A percentile compares a stretch with the other conserved stretches of the same genome.
These are phyloP conservation scores for Jamesozyma lodderae DNA, from an alignment of 805 yeast genomes.

Conservation along the genomic window DNA sequence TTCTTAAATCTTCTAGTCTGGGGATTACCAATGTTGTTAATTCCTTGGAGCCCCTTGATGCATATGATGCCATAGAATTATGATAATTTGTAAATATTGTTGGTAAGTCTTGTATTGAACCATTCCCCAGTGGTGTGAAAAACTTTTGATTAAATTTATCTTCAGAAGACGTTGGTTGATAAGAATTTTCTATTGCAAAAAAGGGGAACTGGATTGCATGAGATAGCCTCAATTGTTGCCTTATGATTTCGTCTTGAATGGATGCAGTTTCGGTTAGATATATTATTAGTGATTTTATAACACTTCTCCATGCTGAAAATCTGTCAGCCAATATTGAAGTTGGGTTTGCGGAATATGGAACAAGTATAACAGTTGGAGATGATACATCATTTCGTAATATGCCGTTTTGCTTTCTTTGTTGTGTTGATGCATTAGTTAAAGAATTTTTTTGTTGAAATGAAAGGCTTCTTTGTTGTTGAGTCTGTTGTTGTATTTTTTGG, in stretches of 20 bases:
- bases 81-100: slow-evolving; percentile 57
- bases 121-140: slow-evolving; percentile 68
- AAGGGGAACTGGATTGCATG: slow-evolving; percentile 53
- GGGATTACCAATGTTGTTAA: slow-evolving; percentile 53
- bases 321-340: slow-evolving; percentile 78
- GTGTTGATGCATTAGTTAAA: background rate
- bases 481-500: no score
- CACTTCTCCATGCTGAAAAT: slow-evolving; percentile 76
- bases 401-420: slow-evolving; percentile 1
- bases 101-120: slow-evolving; percentile 78
- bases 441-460: slow-evolving; percentile 5
- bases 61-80: slow-evolving; percentile 47
- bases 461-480: slow-evolving; percentile 1
- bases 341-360: slow-evolving; percentile 62
- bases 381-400: slow-evolving; percentile 36
- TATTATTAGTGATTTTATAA: slow-evolving; percentile 61
- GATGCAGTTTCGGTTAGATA: slow-evolving; percentile 72
- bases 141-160: slow-evolving; percentile 30
- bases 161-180: slow-evolving; percentile 19
- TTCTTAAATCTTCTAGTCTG: slow-evolving; percentile 53
- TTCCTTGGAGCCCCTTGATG: slow-evolving; percentile 50
- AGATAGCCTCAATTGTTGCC: slow-evolving; percentile 72
- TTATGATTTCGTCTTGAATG: slow-evolving; percentile 78
- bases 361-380: slow-evolving; percentile 38
- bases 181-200: slow-evolving; percentile 21